Conservation (phyloP, 2,329 filamentous ascomycete genomes). For the Cercospora sesami region DNA sequence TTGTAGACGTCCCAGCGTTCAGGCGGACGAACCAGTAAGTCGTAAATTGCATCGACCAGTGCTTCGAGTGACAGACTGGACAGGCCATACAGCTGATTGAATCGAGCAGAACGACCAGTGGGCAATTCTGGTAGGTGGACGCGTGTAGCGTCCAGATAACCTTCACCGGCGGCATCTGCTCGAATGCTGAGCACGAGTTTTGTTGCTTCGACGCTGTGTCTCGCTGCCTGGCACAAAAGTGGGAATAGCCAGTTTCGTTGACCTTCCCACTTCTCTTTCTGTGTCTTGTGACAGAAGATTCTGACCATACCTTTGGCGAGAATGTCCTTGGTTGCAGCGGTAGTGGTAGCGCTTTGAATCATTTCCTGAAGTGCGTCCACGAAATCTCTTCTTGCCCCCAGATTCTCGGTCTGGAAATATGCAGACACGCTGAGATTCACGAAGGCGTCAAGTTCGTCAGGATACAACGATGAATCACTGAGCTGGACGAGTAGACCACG, state of each 20-base stretch:
- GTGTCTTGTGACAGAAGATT: slow-evolving; percentile 30
- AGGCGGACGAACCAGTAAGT: slow-evolving; percentile 21
- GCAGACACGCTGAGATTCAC: slow-evolving; percentile 25
- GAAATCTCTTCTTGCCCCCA: slow-evolving; percentile 22
- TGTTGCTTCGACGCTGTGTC: slow-evolving; percentile 25
- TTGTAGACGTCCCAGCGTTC: slow-evolving; percentile 59
- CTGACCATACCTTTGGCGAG: slow-evolving; percentile 26
- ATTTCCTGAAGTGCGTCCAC: slow-evolving; percentile 22
- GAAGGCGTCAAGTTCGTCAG: slow-evolving; percentile 26
- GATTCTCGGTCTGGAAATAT: slow-evolving; percentile 27
- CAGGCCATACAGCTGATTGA: slow-evolving; percentile 22
- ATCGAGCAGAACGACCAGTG: slow-evolving; percentile 8
- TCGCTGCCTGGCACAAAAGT: slow-evolving; percentile 25
- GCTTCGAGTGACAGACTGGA: slow-evolving; percentile 20
- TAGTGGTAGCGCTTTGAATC: slow-evolving; percentile 18
- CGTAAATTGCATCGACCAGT: slow-evolving; percentile 25
- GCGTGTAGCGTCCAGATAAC: slow-evolving; percentile 22
- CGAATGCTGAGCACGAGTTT: slow-evolving; percentile 27
- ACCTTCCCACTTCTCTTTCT: slow-evolving; percentile 30
- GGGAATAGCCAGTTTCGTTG: slow-evolving; percentile 32
- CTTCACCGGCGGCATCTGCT: slow-evolving; percentile 27
- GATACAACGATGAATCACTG: slow-evolving; percentile 23
- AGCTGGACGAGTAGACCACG: slow-evolving; percentile 24
- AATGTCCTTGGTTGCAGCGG: slow-evolving; percentile 20
- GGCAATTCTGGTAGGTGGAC: background rate